Evolutionary conservation across 2,329 filamentous ascomycete species (phyloP).

Genomic region (Emmonsia crescens): DNA sequence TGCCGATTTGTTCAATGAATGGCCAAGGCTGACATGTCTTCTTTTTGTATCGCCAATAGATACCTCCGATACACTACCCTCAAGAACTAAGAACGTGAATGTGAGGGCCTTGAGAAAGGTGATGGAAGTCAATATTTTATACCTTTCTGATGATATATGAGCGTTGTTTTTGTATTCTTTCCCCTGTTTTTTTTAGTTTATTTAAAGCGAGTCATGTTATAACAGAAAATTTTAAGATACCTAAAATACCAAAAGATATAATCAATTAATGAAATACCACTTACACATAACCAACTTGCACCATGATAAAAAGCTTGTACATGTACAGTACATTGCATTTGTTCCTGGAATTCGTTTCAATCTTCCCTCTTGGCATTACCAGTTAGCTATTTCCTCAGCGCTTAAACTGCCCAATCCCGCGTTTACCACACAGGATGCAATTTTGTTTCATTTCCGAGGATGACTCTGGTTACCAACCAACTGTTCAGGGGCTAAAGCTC

Average conservation of each 20-base stretch:
- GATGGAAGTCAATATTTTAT: not conserved
- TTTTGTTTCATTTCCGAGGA: not conserved
- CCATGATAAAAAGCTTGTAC: too few species aligned
- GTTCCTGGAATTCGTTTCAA: too few species aligned
- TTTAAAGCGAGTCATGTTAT: not conserved
- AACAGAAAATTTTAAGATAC: not conserved
- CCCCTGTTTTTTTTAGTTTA: not conserved
- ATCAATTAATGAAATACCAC: not conserved
- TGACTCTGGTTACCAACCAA: not conserved
- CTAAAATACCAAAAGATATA: not conserved
- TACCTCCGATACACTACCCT: conserved; percentile 29
- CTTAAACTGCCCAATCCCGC: not conserved
- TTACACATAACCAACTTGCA: not conserved
- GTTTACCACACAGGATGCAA: not conserved
- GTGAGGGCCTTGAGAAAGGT: not conserved
- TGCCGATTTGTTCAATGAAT: not conserved
- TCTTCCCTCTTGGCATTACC: too few species aligned
- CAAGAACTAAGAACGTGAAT: conserved; percentile 17
- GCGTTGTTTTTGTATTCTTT: not conserved
- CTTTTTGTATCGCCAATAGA: conserved; percentile 13
- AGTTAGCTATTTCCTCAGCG: not conserved
- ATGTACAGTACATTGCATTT: too few species aligned
- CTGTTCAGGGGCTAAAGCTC: not conserved
- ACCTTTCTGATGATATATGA: conserved; percentile 1
- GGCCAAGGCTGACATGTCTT: not conserved